These are phyloP conservation scores for Melastoma candidum DNA, from an alignment of 441 rosid species.

Conservation along the genomic window DNA sequence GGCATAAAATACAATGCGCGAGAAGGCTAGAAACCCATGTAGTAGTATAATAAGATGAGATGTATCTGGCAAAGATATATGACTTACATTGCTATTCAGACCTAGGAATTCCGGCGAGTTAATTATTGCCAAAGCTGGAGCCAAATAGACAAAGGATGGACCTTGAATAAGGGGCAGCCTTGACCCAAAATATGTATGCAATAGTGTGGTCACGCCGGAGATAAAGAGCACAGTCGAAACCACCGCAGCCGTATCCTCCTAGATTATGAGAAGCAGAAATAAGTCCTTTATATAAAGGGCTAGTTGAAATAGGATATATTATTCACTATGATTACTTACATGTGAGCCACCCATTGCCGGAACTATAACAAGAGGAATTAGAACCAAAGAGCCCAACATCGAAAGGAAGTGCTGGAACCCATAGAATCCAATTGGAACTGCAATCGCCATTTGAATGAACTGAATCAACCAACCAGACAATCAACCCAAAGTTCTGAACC, in stretches of 20 bases:
- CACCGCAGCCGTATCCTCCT: conserved; percentile 83
- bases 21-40: too few relatives aligned
- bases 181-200: conserved; percentile 84
- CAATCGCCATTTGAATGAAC: background rate
- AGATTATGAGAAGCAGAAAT: conserved; percentile 29
- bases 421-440: conserved; percentile 92
- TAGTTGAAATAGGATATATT: too few relatives aligned
- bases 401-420: conserved; percentile 96
- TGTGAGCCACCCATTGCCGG: conserved; percentile 97
- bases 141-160: conserved; percentile 85
- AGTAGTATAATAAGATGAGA: too few relatives aligned
- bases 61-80: background rate
- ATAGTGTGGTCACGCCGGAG: conserved; percentile 77
- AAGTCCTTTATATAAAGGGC: conserved; percentile 2
- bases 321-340: conserved; percentile 35
- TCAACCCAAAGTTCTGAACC: too few relatives aligned
- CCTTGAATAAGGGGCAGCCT: conserved; percentile 96
- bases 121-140: conserved; percentile 79
- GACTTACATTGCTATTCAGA: conserved; percentile 76
- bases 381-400: conserved; percentile 76
- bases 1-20: too few relatives aligned
- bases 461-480: too few relatives aligned
- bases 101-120: conserved; percentile 87
- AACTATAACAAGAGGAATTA: conserved; percentile 86
- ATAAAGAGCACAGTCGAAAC: conserved; percentile 85